Percentiles rank a stretch among this genome's conserved stretches.
These are phyloP conservation scores for Macaranga tanarius DNA, from an alignment of 441 rosid genomes.

Conservation along the genomic window DNA sequence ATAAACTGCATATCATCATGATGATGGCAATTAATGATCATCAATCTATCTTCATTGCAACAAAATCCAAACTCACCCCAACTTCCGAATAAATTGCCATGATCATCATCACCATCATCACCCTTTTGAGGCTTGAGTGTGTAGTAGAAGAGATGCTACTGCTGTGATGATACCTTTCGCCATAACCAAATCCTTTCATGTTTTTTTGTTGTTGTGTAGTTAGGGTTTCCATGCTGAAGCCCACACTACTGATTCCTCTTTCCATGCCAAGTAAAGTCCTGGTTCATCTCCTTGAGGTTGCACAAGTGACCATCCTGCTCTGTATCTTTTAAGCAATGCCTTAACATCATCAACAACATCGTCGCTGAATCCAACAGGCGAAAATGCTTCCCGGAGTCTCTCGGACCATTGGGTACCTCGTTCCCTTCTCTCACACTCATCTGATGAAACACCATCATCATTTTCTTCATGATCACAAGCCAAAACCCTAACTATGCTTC, in stretches of 20 bases:
- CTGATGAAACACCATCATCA: slow-evolving; percentile 8
- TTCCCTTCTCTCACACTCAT: slow-evolving; percentile 59
- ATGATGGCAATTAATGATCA: slow-evolving; percentile 8
- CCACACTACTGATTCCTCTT: slow-evolving; percentile 68
- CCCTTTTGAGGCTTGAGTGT: background rate
- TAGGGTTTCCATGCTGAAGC: slow-evolving; percentile 85
- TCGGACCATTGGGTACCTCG: slow-evolving; percentile 61
- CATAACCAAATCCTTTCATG: background rate
- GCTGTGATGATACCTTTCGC: background rate
- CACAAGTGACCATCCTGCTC: slow-evolving; percentile 50
- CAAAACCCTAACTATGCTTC: slow-evolving; percentile 73
- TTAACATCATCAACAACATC: slow-evolving; percentile 70
- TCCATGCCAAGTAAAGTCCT: slow-evolving; percentile 67
- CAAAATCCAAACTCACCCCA: background rate
- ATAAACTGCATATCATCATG: background rate
- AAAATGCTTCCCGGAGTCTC: slow-evolving; percentile 39
- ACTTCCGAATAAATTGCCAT: slow-evolving; percentile 22
- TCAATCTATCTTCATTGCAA: slow-evolving; percentile 14
- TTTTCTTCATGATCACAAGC: slow-evolving; percentile 39
- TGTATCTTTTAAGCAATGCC: slow-evolving; percentile 67
- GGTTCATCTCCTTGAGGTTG: slow-evolving; percentile 37
- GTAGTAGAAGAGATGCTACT: background rate
- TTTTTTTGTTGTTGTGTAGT: background rate
- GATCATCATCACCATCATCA: slow-evolving; percentile 4
- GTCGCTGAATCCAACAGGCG: slow-evolving; percentile 48